A percentile compares a stretch with the other conserved stretches of the same genome.
These are phyloP conservation scores for Physcomitrellopsis africana DNA, from an alignment of 225 moss, liverwort and hornwort species.

Conservation along the genomic window DNA sequence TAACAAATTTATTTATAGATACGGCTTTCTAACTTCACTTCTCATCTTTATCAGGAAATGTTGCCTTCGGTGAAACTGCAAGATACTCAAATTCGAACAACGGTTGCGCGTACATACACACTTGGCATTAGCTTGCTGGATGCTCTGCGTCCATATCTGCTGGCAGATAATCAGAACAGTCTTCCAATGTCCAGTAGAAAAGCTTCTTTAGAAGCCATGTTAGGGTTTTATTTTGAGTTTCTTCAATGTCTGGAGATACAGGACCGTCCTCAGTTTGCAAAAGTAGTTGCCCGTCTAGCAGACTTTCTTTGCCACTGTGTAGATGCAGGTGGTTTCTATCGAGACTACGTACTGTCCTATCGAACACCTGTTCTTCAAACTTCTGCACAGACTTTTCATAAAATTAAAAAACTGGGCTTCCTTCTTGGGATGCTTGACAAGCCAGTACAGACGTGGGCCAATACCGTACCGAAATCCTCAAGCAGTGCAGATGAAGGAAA, in stretches of 20 bases:
- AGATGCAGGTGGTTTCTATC: conserved; percentile 81
- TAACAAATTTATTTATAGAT: not conserved
- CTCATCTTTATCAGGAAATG: conserved; percentile 62
- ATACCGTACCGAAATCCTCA: conserved; percentile 33
- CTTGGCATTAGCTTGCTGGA: conserved; percentile 84
- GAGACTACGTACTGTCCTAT: conserved; percentile 75
- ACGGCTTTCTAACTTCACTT: conserved; percentile 21
- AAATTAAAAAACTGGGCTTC: conserved; percentile 90
- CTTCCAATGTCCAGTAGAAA: conserved; percentile 38
- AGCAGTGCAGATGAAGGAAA: conserved; percentile 46
- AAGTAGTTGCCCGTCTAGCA: conserved; percentile 91
- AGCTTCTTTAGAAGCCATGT: conserved; percentile 64
- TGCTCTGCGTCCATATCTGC: conserved; percentile 80
- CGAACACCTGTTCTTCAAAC: conserved; percentile 74
- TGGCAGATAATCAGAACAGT: conserved; percentile 40
- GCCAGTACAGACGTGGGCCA: conserved; percentile 41
- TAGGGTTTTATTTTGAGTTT: conserved; percentile 84
- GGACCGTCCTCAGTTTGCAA: conserved; percentile 79
- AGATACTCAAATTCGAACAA: conserved; percentile 69
- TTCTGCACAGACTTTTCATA: conserved; percentile 77
- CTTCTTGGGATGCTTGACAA: conserved; percentile 92
- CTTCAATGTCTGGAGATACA: conserved; percentile 70
- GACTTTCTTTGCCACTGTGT: conserved; percentile 99
- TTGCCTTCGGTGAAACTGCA: conserved; percentile 79
- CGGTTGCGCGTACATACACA: conserved; percentile 68